Percentiles rank a stretch among this genome's conserved stretches.
Evolutionary conservation across 495 filamentous ascomycete species (phyloP).

Genomic region (Trichoderma asperelloides): DNA sequence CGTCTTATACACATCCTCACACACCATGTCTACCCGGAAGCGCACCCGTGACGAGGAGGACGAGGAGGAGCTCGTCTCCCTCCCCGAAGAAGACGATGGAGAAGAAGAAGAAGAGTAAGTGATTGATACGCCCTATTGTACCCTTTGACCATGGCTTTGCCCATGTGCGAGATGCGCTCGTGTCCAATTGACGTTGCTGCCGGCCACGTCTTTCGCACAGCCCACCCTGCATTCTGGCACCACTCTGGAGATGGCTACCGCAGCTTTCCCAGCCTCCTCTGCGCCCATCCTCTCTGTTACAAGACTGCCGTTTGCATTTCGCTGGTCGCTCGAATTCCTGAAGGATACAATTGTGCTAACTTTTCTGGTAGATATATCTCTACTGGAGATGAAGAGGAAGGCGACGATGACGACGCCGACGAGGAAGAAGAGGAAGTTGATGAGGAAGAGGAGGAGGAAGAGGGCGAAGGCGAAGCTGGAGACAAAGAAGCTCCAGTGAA

Average conservation of each 20-base stretch:
- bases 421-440: constrained; percentile 33
- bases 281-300: background rate
- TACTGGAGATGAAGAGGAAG: constrained; percentile 22
- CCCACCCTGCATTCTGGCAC: background rate
- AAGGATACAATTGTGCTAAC: background rate
- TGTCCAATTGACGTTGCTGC: background rate
- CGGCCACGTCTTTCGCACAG: background rate
- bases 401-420: constrained; percentile 28
- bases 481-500: constrained; percentile 15
- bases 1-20: constrained; percentile 5
- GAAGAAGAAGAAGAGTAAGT: constrained; percentile 49
- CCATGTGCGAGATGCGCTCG: background rate
- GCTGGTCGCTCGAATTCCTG: background rate
- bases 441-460: constrained; percentile 23
- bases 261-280: background rate
- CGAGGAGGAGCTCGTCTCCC: constrained; percentile 45
- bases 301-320: background rate
- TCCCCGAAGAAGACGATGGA: constrained; percentile 36
- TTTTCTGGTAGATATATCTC: constrained; percentile 7
- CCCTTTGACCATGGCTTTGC: background rate
- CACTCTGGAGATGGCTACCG: background rate
- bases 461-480: constrained; percentile 18
- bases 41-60: constrained; percentile 38
- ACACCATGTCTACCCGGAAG: constrained; percentile 37
- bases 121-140: constrained; percentile 13